phyloP scores from a whole-genome alignment of 495 filamentous ascomycete genomes.

The Aspergillus bridgeri region DNA sequence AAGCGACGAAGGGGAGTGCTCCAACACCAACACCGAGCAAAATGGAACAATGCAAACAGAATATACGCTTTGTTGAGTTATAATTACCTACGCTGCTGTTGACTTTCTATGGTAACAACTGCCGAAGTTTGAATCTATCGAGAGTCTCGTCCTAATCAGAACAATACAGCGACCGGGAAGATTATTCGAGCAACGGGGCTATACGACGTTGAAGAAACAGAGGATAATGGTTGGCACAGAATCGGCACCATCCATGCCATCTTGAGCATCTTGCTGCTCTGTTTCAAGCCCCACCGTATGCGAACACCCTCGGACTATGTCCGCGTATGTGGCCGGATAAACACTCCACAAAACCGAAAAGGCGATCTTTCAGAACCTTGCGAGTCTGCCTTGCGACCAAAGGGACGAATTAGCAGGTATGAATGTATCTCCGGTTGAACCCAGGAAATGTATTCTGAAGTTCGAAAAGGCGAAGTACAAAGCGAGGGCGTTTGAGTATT shows the following conservation, averaged over 20 bases:
- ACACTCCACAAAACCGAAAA: neutral
- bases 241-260: constrained; percentile 6
- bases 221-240: constrained; percentile 4
- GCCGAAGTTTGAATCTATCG: too few relatives aligned
- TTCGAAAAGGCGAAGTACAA: constrained; percentile 10
- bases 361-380: constrained; percentile 1
- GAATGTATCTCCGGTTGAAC: neutral
- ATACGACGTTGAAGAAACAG: too few relatives aligned
- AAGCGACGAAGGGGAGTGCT: too few relatives aligned
- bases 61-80: constrained; percentile 4
- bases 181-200: too few relatives aligned
- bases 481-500: constrained; percentile 8
- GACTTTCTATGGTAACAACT: constrained; percentile 3
- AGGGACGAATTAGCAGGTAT: constrained; percentile 8
- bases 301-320: constrained; percentile 5
- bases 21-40: too few relatives aligned
- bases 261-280: neutral
- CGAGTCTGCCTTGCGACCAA: constrained; percentile 12
- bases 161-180: too few relatives aligned
- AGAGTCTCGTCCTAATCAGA: too few relatives aligned
- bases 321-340: constrained; percentile 8
- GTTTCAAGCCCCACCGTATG: constrained; percentile 3
- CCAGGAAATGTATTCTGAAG: neutral
- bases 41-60: constrained; percentile 7
- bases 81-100: constrained; percentile 1